Percentiles rank a stretch among this genome's conserved stretches.
Evolutionary conservation across 2,329 filamentous ascomycete species (phyloP).

Genomic region (Talaromyces islandicus): DNA sequence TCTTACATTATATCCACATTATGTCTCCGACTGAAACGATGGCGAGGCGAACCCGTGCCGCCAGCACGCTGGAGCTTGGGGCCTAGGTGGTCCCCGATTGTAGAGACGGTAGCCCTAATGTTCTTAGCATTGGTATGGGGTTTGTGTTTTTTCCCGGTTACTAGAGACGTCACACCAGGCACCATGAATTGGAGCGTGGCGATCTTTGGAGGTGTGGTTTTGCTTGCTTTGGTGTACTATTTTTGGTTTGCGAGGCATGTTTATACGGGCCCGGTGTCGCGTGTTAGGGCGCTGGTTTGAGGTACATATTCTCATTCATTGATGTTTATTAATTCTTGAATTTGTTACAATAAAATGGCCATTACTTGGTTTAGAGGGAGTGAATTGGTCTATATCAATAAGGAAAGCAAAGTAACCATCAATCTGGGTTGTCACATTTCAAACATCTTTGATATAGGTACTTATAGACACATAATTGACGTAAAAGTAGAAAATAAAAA

Average conservation of each 20-base stretch:
- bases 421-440: not conserved
- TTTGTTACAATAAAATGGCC: not conserved
- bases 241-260: conserved; percentile 17
- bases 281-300: conserved; percentile 14
- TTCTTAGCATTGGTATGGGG: conserved; percentile 19
- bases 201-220: conserved; percentile 21
- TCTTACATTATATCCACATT: conserved; percentile 26
- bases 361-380: not conserved
- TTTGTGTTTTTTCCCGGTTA: conserved; percentile 23
- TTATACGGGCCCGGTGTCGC: conserved; percentile 25
- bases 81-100: conserved; percentile 25
- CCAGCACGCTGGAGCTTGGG: conserved; percentile 32
- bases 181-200: conserved; percentile 25
- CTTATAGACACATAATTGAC: not conserved
- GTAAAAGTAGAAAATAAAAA: not conserved
- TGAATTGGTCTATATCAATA: not conserved
- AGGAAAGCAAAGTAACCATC: not conserved
- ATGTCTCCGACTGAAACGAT: conserved; percentile 2
- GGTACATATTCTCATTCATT: no score
- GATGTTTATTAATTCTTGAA: not conserved
- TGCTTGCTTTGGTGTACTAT: conserved; percentile 22
- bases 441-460: not conserved
- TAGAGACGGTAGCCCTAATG: conserved; percentile 30
- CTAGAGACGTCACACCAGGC: conserved; percentile 11
- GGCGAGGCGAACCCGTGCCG: conserved; percentile 1